Evolutionary conservation across 2,329 filamentous ascomycete genomes (phyloP).

Genomic region (Leptographium radiaticola): DNA sequence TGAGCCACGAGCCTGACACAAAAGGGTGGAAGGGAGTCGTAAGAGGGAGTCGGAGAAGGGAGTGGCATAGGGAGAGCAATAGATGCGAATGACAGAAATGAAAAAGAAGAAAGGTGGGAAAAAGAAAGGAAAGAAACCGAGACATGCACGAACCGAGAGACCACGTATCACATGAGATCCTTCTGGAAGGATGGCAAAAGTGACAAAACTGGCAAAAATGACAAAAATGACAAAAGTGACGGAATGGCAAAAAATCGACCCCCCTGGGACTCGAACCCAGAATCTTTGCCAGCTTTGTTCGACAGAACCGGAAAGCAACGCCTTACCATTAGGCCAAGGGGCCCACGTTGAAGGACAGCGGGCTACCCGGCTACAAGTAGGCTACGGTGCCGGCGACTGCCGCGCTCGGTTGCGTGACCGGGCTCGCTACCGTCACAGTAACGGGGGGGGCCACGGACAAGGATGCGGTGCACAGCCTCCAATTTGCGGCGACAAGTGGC

Average conservation of each 20-base stretch:
- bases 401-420: too few relatives aligned
- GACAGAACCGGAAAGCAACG: conserved; percentile 10
- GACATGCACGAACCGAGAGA: background rate
- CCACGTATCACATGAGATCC: too few relatives aligned
- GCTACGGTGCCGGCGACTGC: background rate
- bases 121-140: background rate
- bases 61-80: background rate
- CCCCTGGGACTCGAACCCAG: conserved; percentile 9
- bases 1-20: too few relatives aligned
- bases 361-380: background rate
- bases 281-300: conserved; percentile 9
- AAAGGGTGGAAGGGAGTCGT: too few relatives aligned
- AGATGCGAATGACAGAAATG: background rate
- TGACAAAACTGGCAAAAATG: too few relatives aligned
- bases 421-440: too few relatives aligned
- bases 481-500: too few relatives aligned
- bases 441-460: too few relatives aligned
- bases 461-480: too few relatives aligned
- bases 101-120: background rate
- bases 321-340: conserved; percentile 12
- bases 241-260: conserved; percentile 1
- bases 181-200: too few relatives aligned
- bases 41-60: too few relatives aligned
- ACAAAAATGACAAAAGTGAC: too few relatives aligned
- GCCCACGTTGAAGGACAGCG: background rate